These are phyloP conservation scores for Pestalotiopsis sp. DNA, from an alignment of 2,329 filamentous ascomycete species.

Conservation along the genomic window DNA sequence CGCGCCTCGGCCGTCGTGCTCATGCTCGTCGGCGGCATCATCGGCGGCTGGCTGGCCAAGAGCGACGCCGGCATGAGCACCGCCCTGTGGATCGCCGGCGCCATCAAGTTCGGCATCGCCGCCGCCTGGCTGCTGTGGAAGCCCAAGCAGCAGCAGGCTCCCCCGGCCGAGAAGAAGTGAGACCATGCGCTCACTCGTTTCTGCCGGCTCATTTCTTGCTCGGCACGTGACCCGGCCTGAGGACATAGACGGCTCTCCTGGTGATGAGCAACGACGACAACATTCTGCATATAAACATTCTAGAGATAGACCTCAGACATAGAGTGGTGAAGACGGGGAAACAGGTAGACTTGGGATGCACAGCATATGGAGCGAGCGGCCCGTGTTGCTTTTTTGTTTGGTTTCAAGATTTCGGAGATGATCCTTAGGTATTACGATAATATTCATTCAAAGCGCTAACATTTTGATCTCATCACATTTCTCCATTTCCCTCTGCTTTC, in stretches of 20 bases:
- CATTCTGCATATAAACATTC: not conserved
- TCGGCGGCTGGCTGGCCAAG: slow-evolving; percentile 51
- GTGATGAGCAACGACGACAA: not conserved
- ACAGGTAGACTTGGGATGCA: not conserved
- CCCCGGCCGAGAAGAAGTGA: slow-evolving; percentile 6
- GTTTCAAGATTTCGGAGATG: not conserved
- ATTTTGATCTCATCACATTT: not conserved
- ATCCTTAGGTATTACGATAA: not conserved
- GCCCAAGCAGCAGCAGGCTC: slow-evolving; percentile 4
- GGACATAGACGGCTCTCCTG: not conserved
- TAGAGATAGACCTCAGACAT: not conserved
- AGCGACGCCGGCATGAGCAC: slow-evolving; percentile 41
- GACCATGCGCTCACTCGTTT: not conserved
- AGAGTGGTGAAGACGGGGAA: not conserved
- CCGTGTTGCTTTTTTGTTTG: not conserved
- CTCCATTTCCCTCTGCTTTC: not conserved
- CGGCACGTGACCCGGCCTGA: not conserved
- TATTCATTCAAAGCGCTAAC: not conserved
- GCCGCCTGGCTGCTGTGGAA: slow-evolving; percentile 38
- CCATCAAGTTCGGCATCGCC: slow-evolving; percentile 45
- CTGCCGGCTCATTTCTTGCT: not conserved
- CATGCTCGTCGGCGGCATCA: slow-evolving; percentile 49
- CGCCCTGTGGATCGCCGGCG: slow-evolving; percentile 48
- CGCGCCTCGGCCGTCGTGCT: slow-evolving; percentile 47
- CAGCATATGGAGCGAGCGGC: not conserved